Base-by-base conservation (phyloP, 352 stramenopile species). In the Globisporangium nodosum region DNA sequence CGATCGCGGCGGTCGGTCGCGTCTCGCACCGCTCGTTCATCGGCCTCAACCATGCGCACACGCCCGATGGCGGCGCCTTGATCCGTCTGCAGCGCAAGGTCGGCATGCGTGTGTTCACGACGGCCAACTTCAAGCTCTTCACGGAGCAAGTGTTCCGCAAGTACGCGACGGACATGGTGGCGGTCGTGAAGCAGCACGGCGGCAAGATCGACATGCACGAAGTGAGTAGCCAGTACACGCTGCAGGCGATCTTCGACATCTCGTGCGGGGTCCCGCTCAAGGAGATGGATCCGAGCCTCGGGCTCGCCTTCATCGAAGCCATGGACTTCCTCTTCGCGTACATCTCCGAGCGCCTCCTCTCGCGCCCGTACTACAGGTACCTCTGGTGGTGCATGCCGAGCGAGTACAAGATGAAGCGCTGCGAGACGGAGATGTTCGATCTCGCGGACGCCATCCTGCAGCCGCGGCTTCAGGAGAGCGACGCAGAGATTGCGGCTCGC, bases 91-190 rank as follows among this genome's bases (percentile, higher is more conserved):
- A 95, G 55, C 76, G 83, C 50, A 95, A 95, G 53, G 78, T 78
- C 21, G 85, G 83, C 50, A 88, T 81, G 35, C 88, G 92, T 56
- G 91, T 97, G 30, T 95, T 96, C 45, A 92, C 80, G 37, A 84
- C 69, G 5, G 58, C 56, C 30, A 85, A 83, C 40, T 83, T 87
- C 21, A 73, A 73, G 39, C 56, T 66, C 1, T 79, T 75, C 50
- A 64, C 61, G 5, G 74, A 81, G 58, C 56, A 79, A 62, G 54
- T 82, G 1, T 81, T 87, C 52, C 56, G 57, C 20, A 72, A 68
- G 20, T 71, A 85, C 59, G 76, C 70, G 16, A 30, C 55, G 5
- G 46, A 70, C 11, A 72, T 58, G 15, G 53, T 72, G 27, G 42
- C 52, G 15, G 52, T 43, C 42, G 65, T 53, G 12, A 43, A 18